Evolutionary conservation across 2,329 filamentous ascomycete genomes (phyloP).

Genomic region (Helicocarpus griseus): DNA sequence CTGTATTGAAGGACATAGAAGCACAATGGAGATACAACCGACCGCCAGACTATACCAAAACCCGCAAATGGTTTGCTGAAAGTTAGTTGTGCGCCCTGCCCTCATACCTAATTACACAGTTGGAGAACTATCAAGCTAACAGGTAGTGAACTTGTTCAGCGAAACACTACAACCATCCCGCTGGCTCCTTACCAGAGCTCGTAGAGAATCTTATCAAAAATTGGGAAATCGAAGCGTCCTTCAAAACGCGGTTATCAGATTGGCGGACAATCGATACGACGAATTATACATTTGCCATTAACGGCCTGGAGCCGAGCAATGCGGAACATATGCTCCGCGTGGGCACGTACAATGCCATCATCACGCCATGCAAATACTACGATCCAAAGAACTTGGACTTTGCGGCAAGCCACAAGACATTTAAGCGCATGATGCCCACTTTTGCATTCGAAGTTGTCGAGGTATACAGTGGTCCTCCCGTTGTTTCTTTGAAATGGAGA

Average conservation of each 20-base stretch:
- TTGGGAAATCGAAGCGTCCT: slow-evolving; percentile 62
- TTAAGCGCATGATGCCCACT: slow-evolving; percentile 63
- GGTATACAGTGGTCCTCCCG: slow-evolving; percentile 56
- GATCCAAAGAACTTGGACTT: slow-evolving; percentile 53
- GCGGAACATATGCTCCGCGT: slow-evolving; percentile 57
- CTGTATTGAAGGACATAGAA: slow-evolving; percentile 44
- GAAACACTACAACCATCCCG: slow-evolving; percentile 46
- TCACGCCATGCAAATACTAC: slow-evolving; percentile 55
- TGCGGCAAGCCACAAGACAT: slow-evolving; percentile 56
- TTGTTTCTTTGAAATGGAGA: slow-evolving; percentile 55
- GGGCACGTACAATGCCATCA: slow-evolving; percentile 61
- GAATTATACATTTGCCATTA: slow-evolving; percentile 55
- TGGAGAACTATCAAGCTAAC: neutral
- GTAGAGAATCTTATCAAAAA: slow-evolving; percentile 65
- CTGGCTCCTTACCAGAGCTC: slow-evolving; percentile 48
- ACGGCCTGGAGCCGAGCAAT: slow-evolving; percentile 47
- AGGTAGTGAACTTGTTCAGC: slow-evolving; percentile 37
- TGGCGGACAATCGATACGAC: slow-evolving; percentile 56
- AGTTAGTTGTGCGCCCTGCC: too few relatives aligned
- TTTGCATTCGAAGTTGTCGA: slow-evolving; percentile 64
- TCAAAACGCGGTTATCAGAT: slow-evolving; percentile 51
- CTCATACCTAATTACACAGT: slow-evolving; percentile 17
- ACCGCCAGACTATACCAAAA: slow-evolving; percentile 56
- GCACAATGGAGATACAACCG: slow-evolving; percentile 52
- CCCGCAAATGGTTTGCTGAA: slow-evolving; percentile 48